Evolutionary conservation across 2,329 filamentous ascomycete genomes (phyloP).

Genomic region (Beauveria caledonica): DNA sequence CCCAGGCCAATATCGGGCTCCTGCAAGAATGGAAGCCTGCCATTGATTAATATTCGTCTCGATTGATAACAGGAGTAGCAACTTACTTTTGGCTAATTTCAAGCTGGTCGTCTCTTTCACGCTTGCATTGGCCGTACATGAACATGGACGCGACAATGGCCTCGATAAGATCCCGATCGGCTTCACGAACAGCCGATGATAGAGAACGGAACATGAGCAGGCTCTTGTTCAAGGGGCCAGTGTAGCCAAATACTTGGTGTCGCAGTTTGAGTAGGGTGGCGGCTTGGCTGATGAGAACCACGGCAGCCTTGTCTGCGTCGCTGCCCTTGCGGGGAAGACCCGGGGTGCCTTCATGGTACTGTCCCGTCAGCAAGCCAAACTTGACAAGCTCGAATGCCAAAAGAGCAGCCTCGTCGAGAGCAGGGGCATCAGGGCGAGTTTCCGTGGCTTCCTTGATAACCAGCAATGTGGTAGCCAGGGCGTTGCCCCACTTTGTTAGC

Average conservation of each 20-base stretch:
- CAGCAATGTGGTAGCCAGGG: slow-evolving; percentile 62
- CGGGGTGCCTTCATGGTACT: slow-evolving; percentile 48
- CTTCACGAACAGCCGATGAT: slow-evolving; percentile 68
- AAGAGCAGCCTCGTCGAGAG: slow-evolving; percentile 68
- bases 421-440: slow-evolving; percentile 33
- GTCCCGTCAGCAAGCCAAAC: slow-evolving; percentile 67
- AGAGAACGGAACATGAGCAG: slow-evolving; percentile 81
- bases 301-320: slow-evolving; percentile 68
- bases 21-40: slow-evolving; percentile 56
- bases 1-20: slow-evolving; percentile 69
- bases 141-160: slow-evolving; percentile 74
- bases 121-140: slow-evolving; percentile 68
- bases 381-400: slow-evolving; percentile 80
- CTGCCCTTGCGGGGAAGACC: slow-evolving; percentile 47
- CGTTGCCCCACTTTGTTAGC: slow-evolving; percentile 76
- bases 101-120: slow-evolving; percentile 57
- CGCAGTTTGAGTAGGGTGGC: slow-evolving; percentile 74
- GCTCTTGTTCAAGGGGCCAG: slow-evolving; percentile 85
- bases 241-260: slow-evolving; percentile 84
- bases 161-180: slow-evolving; percentile 76
- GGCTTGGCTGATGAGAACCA: slow-evolving; percentile 77
- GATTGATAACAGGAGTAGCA: neutral
- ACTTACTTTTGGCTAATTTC: slow-evolving; percentile 65
- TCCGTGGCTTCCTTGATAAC: slow-evolving; percentile 47
- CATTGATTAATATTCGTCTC: slow-evolving; percentile 16